Evolutionary conservation across 495 filamentous ascomycete species (phyloP), one percentile per base, ranked within the genome.

Genomic region (Xylaria palmicola): DNA sequence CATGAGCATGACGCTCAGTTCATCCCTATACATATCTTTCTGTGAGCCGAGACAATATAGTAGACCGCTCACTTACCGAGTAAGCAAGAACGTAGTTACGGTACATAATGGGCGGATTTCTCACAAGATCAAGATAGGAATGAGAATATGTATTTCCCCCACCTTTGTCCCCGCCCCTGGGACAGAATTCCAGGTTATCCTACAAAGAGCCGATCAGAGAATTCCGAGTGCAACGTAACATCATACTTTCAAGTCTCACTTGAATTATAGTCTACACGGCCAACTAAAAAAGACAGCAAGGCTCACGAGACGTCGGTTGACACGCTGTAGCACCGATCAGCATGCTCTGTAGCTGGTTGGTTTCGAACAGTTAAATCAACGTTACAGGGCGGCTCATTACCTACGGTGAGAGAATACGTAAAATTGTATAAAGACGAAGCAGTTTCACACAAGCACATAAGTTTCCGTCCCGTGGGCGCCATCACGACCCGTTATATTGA

Each of bases 111-210:
- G 9, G 4, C 26, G 26, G 22, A 34, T 43, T 27, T 12, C 55
- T 43, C 55, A 41, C 41, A 37, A n/a, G n/a, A n/a, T n/a, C n/a
- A n/a, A n/a, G n/a, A n/a, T n/a, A n/a, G n/a, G n/a, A n/a, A n/a
- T n/a, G n/a, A n/a, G n/a, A n/a, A n/a, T n/a, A n/a, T n/a, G 26
- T 24, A 34, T 43, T 27, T 12, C 55, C 55, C 55, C 55, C 41
- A 37, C 55, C 24, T 37, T n/a, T 45, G 24, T 30, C 54, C 54
- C 54, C 52, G n/a, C 26, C 39, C 26, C 29, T 17, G 1, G 29
- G 30, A 37, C 32, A 27, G 27, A 48, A 7, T 13, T 26, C 43
- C 43, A n/a, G n/a, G n/a, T 13, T 48, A 30, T 48, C 22, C 15
- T 19, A 9, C 20, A 15, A 50, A 26, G 20, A 41, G 20, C 8